Evolutionary conservation across 768 basidiomycete genomes (phyloP), one percentile per base, ranked within the genome.

Genomic region (Rhodotorula paludigena): DNA sequence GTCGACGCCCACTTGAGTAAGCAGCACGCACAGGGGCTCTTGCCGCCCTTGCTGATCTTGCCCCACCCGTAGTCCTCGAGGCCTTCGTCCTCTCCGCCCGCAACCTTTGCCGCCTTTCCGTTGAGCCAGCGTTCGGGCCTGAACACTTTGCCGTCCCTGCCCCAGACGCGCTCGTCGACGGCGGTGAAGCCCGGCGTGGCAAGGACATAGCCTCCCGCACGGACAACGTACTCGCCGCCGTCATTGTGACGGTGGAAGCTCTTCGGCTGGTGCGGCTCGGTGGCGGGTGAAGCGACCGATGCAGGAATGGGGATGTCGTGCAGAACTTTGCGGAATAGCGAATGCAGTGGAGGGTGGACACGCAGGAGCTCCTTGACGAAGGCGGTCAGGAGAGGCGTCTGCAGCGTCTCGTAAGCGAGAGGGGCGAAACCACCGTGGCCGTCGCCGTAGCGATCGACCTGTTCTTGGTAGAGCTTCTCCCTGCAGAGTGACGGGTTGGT

Each of bases 61-160:
- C 96, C 96, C 78, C 90, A 99, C 4, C 96, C 96, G 75, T 88
- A 99, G 78, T 99, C 96, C 68, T 98, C 82, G 79, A 94, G 90
- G 28, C 71, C 74, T 51, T 72, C 68, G 65, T 96, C 92, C 71
- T 83, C 82, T 74, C 85, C 85, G 75, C 85, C 85, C 21, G 91
- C 91, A 76, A 86, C 82, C 33, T 86, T 86, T 47, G 88, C n/a
- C n/a, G n/a, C n/a, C n/a, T n/a, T 83, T 28, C 85, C 83, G 74
- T 96, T 92, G 48, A 82, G 83, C 94, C 94, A 99, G 69, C 94
- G 83, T 42, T 80, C 77, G 1, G 91, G 91, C 58, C 90, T 85
- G 88, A 91, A 98, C 39, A 80, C 78, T 28, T 61, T 53, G 7
- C 77, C 74, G 4, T 89, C 80, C 64, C 88, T 82, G 62, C 81